Evolutionary conservation across 257 asterid genomes (phyloP), one percentile per base, ranked within the genome.

Genomic region (Fraxinus cuspidata): DNA sequence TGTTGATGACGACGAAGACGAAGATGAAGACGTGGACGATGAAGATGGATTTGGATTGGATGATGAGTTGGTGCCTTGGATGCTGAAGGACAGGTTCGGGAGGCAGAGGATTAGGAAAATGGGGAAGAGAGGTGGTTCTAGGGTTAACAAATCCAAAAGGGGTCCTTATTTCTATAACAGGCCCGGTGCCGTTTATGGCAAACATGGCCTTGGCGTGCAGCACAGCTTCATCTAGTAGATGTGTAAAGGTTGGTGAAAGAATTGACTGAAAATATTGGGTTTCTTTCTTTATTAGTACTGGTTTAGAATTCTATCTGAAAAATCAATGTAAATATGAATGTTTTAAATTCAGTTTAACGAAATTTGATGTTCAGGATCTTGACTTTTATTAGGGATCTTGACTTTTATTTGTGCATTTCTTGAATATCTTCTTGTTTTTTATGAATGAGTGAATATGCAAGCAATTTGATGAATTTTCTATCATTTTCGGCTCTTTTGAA

Each of bases 11-110:
- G 63, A 51, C 0, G 80, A 40, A 2, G 80, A 68, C 15, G 77
- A 73, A 2, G 77, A 47, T 0, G 82, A 75, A 1, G 82, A 67
- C 0, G 83, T 70, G 4, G 88, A 81, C 5, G 86, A 13, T 0
- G 80, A 83, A 6, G 89, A 83, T 1, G 84, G 72, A 0, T 81
- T 84, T 4, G 85, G 90, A 83, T 72, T 86, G 78, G 95, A 91
- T 37, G 97, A 94, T 80, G 96, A 94, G 68, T 78, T 94, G 93
- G 85, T 94, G 82, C 94, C 97, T 0, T 83, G 89, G 86, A 80
- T 83, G 64, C 56, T 90, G 83, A 86, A 84, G 84, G 86, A 76
- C 67, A 92, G 81, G 81, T 79, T 85, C 23, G 97, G 88, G 79
- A 87, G 81, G 79, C 90, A 92, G 89, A 86, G 97, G 90, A 89